A percentile compares a stretch with the other conserved stretches of the same genome.
phyloP scores from a whole-genome alignment of 495 filamentous ascomycete species.

The Halenospora varia region DNA sequence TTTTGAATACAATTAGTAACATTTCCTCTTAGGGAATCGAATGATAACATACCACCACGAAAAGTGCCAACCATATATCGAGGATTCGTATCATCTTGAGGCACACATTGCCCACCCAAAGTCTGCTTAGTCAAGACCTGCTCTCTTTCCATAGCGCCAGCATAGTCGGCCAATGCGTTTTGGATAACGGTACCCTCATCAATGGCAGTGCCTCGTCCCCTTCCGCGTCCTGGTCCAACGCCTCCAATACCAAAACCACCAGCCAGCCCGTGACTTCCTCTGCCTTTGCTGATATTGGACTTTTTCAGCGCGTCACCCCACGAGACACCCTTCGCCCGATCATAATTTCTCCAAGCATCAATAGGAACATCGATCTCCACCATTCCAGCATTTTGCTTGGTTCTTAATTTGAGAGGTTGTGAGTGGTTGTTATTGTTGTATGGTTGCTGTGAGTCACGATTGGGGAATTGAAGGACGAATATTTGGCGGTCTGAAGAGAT shows the following conservation, averaged over 20 bases:
- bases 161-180: slow-evolving; percentile 40
- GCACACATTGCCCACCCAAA: slow-evolving; percentile 63
- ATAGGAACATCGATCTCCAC: slow-evolving; percentile 74
- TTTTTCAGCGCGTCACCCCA: slow-evolving; percentile 66
- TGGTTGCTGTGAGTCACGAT: slow-evolving; percentile 42
- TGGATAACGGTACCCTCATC: slow-evolving; percentile 35
- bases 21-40: neutral
- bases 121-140: slow-evolving; percentile 55
- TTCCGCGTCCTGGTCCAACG: slow-evolving; percentile 31
- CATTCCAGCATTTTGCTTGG: slow-evolving; percentile 64
- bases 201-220: slow-evolving; percentile 35
- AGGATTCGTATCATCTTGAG: slow-evolving; percentile 53
- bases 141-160: slow-evolving; percentile 42
- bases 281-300: slow-evolving; percentile 47
- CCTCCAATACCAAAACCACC: slow-evolving; percentile 53
- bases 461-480: slow-evolving; percentile 71
- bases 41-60: slow-evolving; percentile 46
- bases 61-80: slow-evolving; percentile 73
- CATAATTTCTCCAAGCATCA: slow-evolving; percentile 56
- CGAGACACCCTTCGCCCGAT: slow-evolving; percentile 56
- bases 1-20: slow-evolving; percentile 26
- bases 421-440: slow-evolving; percentile 51
- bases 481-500: slow-evolving; percentile 31
- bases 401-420: slow-evolving; percentile 55
- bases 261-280: slow-evolving; percentile 54